Percentiles rank a stretch among this genome's conserved stretches.
These are phyloP conservation scores for Aspergillus glaucus DNA, from an alignment of 2,329 filamentous ascomycete genomes.

Conservation along the genomic window DNA sequence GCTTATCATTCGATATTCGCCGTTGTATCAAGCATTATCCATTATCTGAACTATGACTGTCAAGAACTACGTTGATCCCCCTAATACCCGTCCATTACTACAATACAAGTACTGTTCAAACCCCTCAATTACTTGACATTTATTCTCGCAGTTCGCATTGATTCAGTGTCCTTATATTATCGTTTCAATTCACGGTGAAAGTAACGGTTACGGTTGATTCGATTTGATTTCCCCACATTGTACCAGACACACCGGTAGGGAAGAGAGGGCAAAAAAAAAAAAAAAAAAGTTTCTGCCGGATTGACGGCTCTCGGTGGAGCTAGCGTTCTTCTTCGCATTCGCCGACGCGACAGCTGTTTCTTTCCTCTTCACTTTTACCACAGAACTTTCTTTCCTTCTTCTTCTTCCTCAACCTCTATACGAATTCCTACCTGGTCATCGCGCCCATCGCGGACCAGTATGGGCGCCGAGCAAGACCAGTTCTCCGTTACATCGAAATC, in stretches of 20 bases:
- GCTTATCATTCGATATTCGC: no score
- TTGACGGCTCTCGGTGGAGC: not conserved
- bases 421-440: not conserved
- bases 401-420: slow-evolving; percentile 1
- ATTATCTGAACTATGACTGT: no score
- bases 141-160: no score
- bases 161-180: no score
- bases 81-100: no score
- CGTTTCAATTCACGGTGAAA: not conserved
- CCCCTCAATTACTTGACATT: no score
- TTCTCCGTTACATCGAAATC: slow-evolving; percentile 3
- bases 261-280: no score
- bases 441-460: not conserved
- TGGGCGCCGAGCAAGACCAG: not conserved
- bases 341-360: not conserved
- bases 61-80: no score
- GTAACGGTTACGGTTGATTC: not conserved
- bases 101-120: no score
- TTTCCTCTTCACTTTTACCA: not conserved
- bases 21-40: no score
- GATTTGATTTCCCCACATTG: not conserved
- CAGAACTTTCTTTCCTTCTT: slow-evolving; percentile 4
- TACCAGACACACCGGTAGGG: not conserved
- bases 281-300: not conserved
- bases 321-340: not conserved